Conservation (phyloP, 164 flowering plant species). For the Taxillus chinensis region DNA sequence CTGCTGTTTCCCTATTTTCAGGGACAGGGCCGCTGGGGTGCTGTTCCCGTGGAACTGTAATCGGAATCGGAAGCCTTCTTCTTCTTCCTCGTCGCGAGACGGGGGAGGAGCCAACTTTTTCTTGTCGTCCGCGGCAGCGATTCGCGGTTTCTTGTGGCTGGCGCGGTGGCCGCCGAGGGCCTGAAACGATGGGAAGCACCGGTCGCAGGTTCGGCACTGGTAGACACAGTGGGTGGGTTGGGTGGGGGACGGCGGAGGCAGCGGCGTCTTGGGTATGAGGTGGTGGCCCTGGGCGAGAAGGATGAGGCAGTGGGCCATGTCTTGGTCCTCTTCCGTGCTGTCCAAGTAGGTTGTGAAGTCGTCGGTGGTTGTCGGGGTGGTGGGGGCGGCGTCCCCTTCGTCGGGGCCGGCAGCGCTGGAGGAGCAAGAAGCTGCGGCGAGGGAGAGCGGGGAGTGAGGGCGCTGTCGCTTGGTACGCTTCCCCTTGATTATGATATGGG, state of each 20-base stretch:
- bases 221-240: conserved; percentile 8
- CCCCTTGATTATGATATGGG: conserved; percentile 23
- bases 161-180: conserved; percentile 61
- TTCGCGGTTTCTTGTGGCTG: conserved; percentile 42
- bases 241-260: conserved; percentile 1
- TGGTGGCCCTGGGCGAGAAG: conserved; percentile 31
- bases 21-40: too few species aligned
- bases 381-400: conserved; percentile 1
- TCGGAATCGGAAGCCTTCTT: too few species aligned
- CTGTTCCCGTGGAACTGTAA: too few species aligned
- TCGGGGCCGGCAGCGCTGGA: conserved; percentile 6
- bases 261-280: background rate
- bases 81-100: too few species aligned
- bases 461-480: conserved; percentile 46
- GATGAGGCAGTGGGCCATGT: conserved; percentile 52
- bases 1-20: background rate
- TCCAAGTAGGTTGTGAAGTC: background rate
- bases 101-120: background rate
- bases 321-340: conserved; percentile 34
- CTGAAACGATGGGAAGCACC: conserved; percentile 49
- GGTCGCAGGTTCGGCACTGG: conserved; percentile 51
- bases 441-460: conserved; percentile 13
- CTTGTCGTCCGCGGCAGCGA: background rate
- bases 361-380: background rate
- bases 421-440: conserved; percentile 15